Percentiles rank a stretch among this genome's conserved stretches.
Evolutionary conservation across 2,329 filamentous ascomycete species (phyloP).

Genomic region (Trichoderma atrobrunneum): DNA sequence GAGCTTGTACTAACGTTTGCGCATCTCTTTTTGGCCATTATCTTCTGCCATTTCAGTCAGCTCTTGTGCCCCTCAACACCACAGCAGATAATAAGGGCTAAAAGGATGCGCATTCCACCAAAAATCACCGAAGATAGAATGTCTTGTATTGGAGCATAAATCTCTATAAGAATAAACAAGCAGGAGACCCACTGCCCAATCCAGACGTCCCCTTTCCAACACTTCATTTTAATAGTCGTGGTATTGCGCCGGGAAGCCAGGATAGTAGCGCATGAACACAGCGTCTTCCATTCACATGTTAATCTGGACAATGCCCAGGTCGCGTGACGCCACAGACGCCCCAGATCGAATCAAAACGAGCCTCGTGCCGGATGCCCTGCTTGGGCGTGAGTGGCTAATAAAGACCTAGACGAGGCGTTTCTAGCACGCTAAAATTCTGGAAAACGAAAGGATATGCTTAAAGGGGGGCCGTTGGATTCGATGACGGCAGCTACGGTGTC

Average conservation of each 20-base stretch:
- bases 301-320: not conserved
- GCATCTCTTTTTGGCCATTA: not conserved
- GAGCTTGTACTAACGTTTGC: not conserved
- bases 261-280: not conserved
- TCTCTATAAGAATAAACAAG: not conserved
- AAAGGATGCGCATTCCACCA: not conserved
- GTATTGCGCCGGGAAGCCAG: not conserved
- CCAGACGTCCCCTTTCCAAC: not conserved
- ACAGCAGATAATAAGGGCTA: not conserved
- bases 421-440: not conserved
- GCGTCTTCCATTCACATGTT: not conserved
- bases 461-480: not conserved
- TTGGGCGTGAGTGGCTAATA: not conserved
- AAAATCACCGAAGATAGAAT: not conserved
- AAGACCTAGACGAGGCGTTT: not conserved
- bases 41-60: not conserved
- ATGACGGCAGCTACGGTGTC: slow-evolving; percentile 1
- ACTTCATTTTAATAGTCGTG: not conserved
- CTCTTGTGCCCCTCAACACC: not conserved
- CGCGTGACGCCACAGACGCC: slow-evolving; percentile 13
- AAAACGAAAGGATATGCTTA: not conserved
- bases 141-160: not conserved
- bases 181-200: not conserved
- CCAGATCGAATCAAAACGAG: not conserved
- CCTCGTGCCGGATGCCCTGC: not conserved